These are phyloP conservation scores for Sphagnum contortum DNA, from an alignment of 225 moss, liverwort and hornwort genomes.

Conservation along the genomic window DNA sequence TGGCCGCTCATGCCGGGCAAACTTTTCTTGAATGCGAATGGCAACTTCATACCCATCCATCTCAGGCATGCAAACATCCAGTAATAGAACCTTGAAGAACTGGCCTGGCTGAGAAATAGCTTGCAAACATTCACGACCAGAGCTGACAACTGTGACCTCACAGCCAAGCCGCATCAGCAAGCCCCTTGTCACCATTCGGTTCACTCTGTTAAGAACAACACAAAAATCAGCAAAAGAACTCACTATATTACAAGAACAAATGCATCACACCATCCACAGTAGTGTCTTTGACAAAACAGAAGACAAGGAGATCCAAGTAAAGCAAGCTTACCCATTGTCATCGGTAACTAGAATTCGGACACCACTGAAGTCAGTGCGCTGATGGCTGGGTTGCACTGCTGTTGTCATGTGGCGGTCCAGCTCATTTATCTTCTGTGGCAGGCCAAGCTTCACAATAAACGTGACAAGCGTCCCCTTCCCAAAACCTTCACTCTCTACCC, in stretches of 20 bases:
- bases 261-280: not conserved
- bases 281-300: not conserved
- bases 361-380: conserved; percentile 47
- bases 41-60: conserved; percentile 75
- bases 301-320: too few species aligned
- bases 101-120: conserved; percentile 56
- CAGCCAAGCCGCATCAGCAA: conserved; percentile 62
- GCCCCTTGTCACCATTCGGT: conserved; percentile 67
- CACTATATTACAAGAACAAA: too few species aligned
- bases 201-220: conserved; percentile 27
- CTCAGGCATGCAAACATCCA: conserved; percentile 65
- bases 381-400: conserved; percentile 24
- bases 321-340: conserved; percentile 47
- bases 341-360: conserved; percentile 68
- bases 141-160: conserved; percentile 63
- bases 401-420: conserved; percentile 36
- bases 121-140: conserved; percentile 53
- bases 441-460: conserved; percentile 44
- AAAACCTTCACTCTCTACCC: conserved; percentile 57
- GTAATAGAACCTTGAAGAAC: conserved; percentile 42
- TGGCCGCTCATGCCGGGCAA: conserved; percentile 59
- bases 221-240: not conserved
- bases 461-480: conserved; percentile 50
- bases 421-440: conserved; percentile 40
- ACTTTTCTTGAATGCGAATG: conserved; percentile 54